Evolutionary conservation across 179 eudicot genomes (phyloP).

Genomic region (Silene vulgaris): DNA sequence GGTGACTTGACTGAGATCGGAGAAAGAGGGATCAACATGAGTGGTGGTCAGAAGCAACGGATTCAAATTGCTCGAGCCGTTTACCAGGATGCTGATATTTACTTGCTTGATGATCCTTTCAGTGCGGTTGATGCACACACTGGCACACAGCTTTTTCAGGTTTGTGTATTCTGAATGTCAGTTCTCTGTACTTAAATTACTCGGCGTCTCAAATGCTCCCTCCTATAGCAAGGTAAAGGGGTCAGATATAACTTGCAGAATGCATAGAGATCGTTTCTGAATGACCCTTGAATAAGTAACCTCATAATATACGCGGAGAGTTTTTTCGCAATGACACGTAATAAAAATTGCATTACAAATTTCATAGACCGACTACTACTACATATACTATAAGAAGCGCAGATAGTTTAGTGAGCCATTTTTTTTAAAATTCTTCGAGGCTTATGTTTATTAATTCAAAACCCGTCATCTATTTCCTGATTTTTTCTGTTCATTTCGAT

Average conservation of each 20-base stretch:
- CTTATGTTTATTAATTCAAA: not conserved
- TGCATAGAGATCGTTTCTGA: too few species aligned
- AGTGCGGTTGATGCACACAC: constrained; percentile 99
- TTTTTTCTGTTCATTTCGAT: not conserved
- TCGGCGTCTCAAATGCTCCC: too few species aligned
- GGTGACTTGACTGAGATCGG: constrained; percentile 97
- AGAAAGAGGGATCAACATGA: constrained; percentile 96
- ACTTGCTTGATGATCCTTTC: constrained; percentile 94
- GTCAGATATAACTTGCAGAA: too few species aligned
- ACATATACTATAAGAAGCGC: too few species aligned
- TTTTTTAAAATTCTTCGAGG: too few species aligned
- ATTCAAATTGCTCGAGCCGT: constrained; percentile 96
- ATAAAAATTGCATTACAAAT: not conserved
- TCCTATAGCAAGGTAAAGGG: not conserved
- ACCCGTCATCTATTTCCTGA: not conserved
- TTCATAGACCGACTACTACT: too few species aligned
- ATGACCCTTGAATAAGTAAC: too few species aligned
- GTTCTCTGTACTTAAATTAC: not conserved
- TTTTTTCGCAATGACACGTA: not conserved
- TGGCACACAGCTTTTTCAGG: constrained; percentile 88
- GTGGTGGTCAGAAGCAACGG: constrained; percentile 98
- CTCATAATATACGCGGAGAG: not conserved
- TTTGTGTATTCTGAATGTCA: constrained; percentile 25
- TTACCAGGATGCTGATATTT: constrained; percentile 85
- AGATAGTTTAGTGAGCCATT: too few species aligned